Percentiles rank a stretch among this genome's conserved stretches.
These are phyloP conservation scores for Termitomyces heimii DNA, from an alignment of 768 basidiomycete genomes.

Conservation along the genomic window DNA sequence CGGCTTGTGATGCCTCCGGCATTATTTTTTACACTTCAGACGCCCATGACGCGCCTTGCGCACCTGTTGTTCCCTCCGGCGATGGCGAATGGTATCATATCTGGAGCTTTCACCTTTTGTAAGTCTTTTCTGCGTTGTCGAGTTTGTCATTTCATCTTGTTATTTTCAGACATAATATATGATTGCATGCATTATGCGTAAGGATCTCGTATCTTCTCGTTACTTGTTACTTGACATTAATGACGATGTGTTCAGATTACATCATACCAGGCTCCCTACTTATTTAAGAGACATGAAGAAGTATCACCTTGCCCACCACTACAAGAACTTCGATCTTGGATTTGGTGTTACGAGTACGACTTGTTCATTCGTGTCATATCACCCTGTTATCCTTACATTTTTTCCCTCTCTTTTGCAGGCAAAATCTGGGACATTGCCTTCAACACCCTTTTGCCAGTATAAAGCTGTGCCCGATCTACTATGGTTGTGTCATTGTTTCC, in stretches of 20 bases:
- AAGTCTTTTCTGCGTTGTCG: conserved; percentile 18
- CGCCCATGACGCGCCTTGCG: conserved; percentile 84
- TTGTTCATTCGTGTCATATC: not conserved
- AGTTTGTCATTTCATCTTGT: not conserved
- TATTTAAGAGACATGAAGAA: conserved; percentile 94
- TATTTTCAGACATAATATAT: conserved; percentile 65
- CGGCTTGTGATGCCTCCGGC: conserved; percentile 96
- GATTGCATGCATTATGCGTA: conserved; percentile 92
- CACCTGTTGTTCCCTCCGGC: conserved; percentile 77
- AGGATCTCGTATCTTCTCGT: conserved; percentile 20
- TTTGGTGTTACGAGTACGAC: conserved; percentile 89
- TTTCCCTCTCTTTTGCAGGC: conserved; percentile 31
- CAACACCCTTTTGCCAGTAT: conserved; percentile 72
- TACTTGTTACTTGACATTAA: not conserved
- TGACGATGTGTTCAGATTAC: conserved; percentile 41
- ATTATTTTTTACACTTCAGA: conserved; percentile 70
- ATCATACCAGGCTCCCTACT: conserved; percentile 80
- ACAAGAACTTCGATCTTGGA: conserved; percentile 96
- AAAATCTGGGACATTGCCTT: conserved; percentile 96
- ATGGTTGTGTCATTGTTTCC: not conserved
- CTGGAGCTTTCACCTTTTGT: conserved; percentile 80
- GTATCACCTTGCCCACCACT: conserved; percentile 96
- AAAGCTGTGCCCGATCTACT: conserved; percentile 8
- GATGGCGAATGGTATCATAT: conserved; percentile 87
- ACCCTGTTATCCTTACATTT: not conserved